A percentile compares a stretch with the other conserved stretches of the same genome.
These are phyloP conservation scores for Mesembryanthemum crystallinum DNA, from an alignment of 148 eudicot species.

Conservation along the genomic window DNA sequence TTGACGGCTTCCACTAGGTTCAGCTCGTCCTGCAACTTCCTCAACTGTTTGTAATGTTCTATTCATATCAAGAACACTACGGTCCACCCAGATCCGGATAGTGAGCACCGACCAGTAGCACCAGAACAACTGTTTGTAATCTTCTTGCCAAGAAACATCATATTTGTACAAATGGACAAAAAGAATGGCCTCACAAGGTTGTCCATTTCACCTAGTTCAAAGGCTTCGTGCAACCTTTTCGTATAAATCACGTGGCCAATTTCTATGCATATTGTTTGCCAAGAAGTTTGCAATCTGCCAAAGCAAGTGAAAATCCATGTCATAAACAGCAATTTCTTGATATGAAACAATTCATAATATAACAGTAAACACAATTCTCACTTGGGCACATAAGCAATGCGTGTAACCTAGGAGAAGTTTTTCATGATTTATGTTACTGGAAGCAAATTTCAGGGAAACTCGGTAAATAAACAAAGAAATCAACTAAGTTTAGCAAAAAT, in stretches of 20 bases:
- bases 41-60: background rate
- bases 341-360: background rate
- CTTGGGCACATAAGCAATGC: background rate
- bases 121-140: background rate
- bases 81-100: slow-evolving; percentile 1
- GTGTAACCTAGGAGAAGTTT: background rate
- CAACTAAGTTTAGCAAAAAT: no score
- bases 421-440: background rate
- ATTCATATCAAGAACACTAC: background rate
- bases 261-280: slow-evolving; percentile 77
- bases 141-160: background rate
- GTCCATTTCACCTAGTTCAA: slow-evolving; percentile 28
- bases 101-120: background rate
- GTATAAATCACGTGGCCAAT: slow-evolving; percentile 89
- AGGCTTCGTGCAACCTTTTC: slow-evolving; percentile 82
- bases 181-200: background rate
- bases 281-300: slow-evolving; percentile 89
- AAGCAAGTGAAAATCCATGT: background rate
- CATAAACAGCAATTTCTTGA: background rate
- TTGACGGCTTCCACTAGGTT: background rate
- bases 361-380: background rate
- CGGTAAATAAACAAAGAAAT: no score
- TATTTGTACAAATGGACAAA: slow-evolving; percentile 7
- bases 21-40: background rate
- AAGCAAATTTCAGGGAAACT: no score